These are phyloP conservation scores for Ilex asprella DNA, from an alignment of 257 asterid genomes.

Conservation along the genomic window DNA sequence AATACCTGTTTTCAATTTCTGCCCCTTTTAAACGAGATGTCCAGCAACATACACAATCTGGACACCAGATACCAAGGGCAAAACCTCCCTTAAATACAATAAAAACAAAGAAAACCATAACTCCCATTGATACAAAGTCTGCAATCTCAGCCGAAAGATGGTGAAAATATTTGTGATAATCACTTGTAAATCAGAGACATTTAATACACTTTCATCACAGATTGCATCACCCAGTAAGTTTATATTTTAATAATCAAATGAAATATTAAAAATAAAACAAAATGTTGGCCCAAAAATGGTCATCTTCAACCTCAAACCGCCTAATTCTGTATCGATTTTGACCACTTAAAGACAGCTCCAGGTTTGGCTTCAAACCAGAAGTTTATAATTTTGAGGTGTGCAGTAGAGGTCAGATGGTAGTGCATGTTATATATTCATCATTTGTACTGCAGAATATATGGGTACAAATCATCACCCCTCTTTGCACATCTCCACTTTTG, in stretches of 20 bases:
- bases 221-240: constrained; percentile 17
- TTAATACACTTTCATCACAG: constrained; percentile 38
- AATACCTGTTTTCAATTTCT: too few species aligned
- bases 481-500: constrained; percentile 10
- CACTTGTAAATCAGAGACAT: constrained; percentile 33
- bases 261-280: not conserved
- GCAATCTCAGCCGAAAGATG: constrained; percentile 92
- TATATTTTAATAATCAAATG: not conserved
- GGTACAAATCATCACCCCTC: constrained; percentile 45
- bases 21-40: not conserved
- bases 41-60: constrained; percentile 6
- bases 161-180: constrained; percentile 44
- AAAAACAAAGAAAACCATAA: not conserved
- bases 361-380: too few species aligned
- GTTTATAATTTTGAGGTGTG: not conserved
- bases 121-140: not conserved
- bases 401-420: constrained; percentile 81
- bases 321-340: too few species aligned
- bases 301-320: too few species aligned
- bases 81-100: not conserved
- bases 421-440: constrained; percentile 67
- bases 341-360: too few species aligned
- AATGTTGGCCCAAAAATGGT: not conserved
- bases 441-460: constrained; percentile 44
- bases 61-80: constrained; percentile 57